Evolutionary conservation across 2,329 filamentous ascomycete genomes (phyloP).

Genomic region (Chaetomium sp.): DNA sequence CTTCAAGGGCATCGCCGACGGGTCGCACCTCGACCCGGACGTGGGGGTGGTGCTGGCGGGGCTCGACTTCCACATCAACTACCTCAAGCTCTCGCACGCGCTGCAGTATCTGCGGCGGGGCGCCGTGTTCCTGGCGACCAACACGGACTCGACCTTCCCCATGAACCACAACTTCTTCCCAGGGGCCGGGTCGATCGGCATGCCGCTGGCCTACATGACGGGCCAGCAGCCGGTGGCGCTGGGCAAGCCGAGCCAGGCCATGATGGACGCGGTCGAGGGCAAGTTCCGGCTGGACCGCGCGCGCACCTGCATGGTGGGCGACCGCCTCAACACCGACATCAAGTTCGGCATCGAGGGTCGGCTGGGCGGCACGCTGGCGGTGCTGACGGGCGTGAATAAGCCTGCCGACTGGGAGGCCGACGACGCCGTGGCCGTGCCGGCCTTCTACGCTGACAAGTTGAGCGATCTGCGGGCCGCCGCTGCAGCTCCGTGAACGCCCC

Average conservation of each 20-base stretch:
- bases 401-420: slow-evolving; percentile 79
- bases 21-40: slow-evolving; percentile 76
- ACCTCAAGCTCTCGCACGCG: slow-evolving; percentile 83
- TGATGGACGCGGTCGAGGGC: slow-evolving; percentile 99
- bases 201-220: slow-evolving; percentile 74
- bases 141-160: slow-evolving; percentile 87
- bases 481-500: background rate
- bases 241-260: slow-evolving; percentile 95
- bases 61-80: slow-evolving; percentile 93
- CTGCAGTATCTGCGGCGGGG: slow-evolving; percentile 84
- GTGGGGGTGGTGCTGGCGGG: slow-evolving; percentile 89
- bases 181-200: slow-evolving; percentile 80
- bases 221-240: slow-evolving; percentile 72
- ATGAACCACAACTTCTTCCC: slow-evolving; percentile 83
- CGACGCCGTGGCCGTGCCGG: slow-evolving; percentile 69
- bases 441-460: slow-evolving; percentile 81
- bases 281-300: slow-evolving; percentile 87
- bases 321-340: slow-evolving; percentile 93
- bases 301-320: slow-evolving; percentile 92
- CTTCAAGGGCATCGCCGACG: slow-evolving; percentile 75
- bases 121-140: slow-evolving; percentile 88
- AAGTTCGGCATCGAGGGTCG: slow-evolving; percentile 90
- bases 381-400: slow-evolving; percentile 85
- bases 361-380: slow-evolving; percentile 86
- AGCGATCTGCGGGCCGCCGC: slow-evolving; percentile 62